A percentile compares a stretch with the other conserved stretches of the same genome.
Conservation (phyloP, 1,284 basidiomycete species). For the Heimioporus punctisporus region DNA sequence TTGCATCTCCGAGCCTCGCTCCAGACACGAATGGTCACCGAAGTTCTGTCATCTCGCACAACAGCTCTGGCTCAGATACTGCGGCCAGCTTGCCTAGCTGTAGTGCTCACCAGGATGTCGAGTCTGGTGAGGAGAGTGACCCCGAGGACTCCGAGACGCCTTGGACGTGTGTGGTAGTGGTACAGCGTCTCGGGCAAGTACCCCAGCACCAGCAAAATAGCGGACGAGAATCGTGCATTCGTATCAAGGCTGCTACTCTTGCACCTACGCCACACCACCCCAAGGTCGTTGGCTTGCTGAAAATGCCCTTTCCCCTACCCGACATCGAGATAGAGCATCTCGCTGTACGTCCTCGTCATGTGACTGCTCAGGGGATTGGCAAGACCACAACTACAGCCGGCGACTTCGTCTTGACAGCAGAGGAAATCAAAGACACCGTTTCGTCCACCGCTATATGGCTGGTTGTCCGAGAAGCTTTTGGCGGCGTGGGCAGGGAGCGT, state of each 20-base stretch:
- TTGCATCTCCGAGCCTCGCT: too few species aligned
- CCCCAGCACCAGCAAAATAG: slow-evolving; percentile 3
- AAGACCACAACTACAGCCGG: slow-evolving; percentile 38
- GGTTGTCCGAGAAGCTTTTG: slow-evolving; percentile 90
- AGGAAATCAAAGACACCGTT: slow-evolving; percentile 95
- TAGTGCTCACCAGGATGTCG: slow-evolving; percentile 26
- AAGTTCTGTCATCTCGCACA: slow-evolving; percentile 28
- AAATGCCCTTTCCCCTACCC: slow-evolving; percentile 86
- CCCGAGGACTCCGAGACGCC: slow-evolving; percentile 96
- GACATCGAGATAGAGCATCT: slow-evolving; percentile 71
- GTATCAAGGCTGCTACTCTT: slow-evolving; percentile 76
- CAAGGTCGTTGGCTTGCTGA: slow-evolving; percentile 90
- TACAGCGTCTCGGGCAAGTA: slow-evolving; percentile 38
- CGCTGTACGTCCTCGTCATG: slow-evolving; percentile 50
- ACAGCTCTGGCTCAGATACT: slow-evolving; percentile 30
- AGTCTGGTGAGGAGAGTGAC: slow-evolving; percentile 76
- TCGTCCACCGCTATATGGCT: slow-evolving; percentile 92
- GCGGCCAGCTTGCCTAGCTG: slow-evolving; percentile 17
- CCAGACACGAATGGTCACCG: slow-evolving; percentile 13
- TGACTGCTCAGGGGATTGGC: slow-evolving; percentile 45
- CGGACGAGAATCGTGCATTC: slow-evolving; percentile 26
- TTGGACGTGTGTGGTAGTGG: slow-evolving; percentile 84
- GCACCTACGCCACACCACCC: slow-evolving; percentile 97
- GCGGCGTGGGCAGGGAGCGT: slow-evolving; percentile 82
- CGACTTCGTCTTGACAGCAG: slow-evolving; percentile 74